Conservation (phyloP, 257 asterid genomes). For the Plectranthus barbatus region DNA sequence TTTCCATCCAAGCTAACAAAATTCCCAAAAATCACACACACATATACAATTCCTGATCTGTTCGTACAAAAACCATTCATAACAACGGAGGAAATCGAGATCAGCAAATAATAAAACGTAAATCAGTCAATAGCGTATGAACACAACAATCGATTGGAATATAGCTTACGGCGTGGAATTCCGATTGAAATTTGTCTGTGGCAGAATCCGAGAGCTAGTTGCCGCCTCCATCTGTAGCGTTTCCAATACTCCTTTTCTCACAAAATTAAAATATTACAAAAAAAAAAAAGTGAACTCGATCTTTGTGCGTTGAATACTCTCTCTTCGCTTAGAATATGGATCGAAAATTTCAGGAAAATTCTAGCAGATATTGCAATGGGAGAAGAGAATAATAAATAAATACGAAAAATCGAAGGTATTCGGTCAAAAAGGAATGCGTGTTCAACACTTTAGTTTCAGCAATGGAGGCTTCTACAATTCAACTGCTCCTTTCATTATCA, state of each 20-base stretch:
- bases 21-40: neutral
- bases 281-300: neutral
- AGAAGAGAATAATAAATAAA: neutral
- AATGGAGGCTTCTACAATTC: slow-evolving; percentile 18
- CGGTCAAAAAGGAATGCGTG: slow-evolving; percentile 27
- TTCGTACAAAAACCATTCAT: neutral
- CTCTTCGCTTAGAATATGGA: no score
- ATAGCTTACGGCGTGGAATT: slow-evolving; percentile 39
- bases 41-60: neutral
- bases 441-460: slow-evolving; percentile 13
- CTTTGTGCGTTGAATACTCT: neutral
- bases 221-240: slow-evolving; percentile 51
- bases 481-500: slow-evolving; percentile 8
- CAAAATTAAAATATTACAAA: neutral
- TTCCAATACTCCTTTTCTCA: neutral
- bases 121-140: neutral
- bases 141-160: neutral
- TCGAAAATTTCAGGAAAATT: neutral
- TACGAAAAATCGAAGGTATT: neutral
- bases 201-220: slow-evolving; percentile 33
- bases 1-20: neutral
- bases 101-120: neutral
- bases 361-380: neutral
- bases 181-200: slow-evolving; percentile 24
- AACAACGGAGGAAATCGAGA: neutral